Base-by-base conservation (phyloP, 2,329 filamentous ascomycete species). In the Rosellinia necatrix region DNA sequence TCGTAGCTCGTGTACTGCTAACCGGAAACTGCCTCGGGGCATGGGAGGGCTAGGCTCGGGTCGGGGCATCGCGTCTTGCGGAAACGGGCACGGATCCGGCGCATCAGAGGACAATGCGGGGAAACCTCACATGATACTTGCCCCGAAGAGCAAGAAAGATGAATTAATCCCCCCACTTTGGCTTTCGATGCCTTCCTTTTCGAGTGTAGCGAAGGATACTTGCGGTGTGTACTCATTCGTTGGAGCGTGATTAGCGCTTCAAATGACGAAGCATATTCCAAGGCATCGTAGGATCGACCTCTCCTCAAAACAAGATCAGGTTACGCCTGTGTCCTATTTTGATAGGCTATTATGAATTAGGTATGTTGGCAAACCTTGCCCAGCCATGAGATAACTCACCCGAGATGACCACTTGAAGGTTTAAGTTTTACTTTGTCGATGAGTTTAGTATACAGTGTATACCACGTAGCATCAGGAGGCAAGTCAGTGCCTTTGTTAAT, bases 51-150 rank as follows among this genome's bases (percentile, higher is more conserved):
- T 34, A 52, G 34, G 30, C 46, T 25, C 22, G 34, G 29, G 30
- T 44, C 43, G 22, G 38, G 24, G 13, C 12, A 15, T 29, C 29
- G 15, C 7, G 13, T 13, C 27, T n/a, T 37, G 55, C 49, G 38
- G 55, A 53, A 44, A 46, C 43, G 49, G 44, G 38, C 13, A 24
- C 38, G 27, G 25, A 49, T 46, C 55, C 42, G 49, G 49, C 32
- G 25, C 24, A 21, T 34, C 19, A 30, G 21, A 8, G 9, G 4
- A 29, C 27, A 49, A 25, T 52, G 56, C 48, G 56, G 56, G 56
- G 56, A 55, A 59, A 34, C 19, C n/a, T 19, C 40, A 29, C 46
- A 24, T 24, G 12, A 27, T 13, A 15, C 17, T 32, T n/a, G n/a
- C 35, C n/a, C 8, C 15, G 40, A 34, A 38, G 27, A 32, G 25